Evolutionary conservation across 108 stramenopile species (phyloP), one percentile per base, ranked within the genome.

Genomic region (Chaetoceros muelleri): DNA sequence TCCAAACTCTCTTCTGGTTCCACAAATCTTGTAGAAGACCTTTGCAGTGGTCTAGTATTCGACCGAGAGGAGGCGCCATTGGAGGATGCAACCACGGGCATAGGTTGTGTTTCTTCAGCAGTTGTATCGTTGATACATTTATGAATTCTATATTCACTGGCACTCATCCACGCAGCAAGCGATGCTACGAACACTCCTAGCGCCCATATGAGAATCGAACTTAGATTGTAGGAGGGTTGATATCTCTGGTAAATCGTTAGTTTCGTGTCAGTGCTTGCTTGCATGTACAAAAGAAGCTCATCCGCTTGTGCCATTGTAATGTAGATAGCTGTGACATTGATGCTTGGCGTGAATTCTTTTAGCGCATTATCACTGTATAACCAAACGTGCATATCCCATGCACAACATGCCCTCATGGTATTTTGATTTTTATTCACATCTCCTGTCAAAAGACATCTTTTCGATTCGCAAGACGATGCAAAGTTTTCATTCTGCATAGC

Each of bases 321-420:
- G 57, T 86, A 90, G 8, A 84, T 46, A 19, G 75, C 53, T 3
- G 66, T 70, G 25, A 72, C 50, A 57, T 58, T 49, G 10, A 29
- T 24, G 46, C 64, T 63, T 44, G 62, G 55, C 20, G 54, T 23
- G 1, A 45, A n/a, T 48, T 73, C 60, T 10, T 63, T 60, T 10
- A 77, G 24, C 23, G 55, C 52, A 40, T 61, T 48, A 26, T 74
- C 76, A 48, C 81, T 81, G 47, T 79, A 73, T 69, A 90, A 67
- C 48, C 57, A 57, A 10, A 82, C 19, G 53, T 65, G 73, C 23
- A 83, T 60, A 69, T 94, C 93, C 93, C 93, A 94, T 3, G 88
- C 88, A 68, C 93, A 90, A 57, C 93, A 94, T 1, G 87, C 87
- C 64, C 75, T 73, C 53, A 76, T 40, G 8, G 25, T 20, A 2